Base-by-base conservation (phyloP, 2,329 filamentous ascomycete species). In the Nannizziopsis barbatae region DNA sequence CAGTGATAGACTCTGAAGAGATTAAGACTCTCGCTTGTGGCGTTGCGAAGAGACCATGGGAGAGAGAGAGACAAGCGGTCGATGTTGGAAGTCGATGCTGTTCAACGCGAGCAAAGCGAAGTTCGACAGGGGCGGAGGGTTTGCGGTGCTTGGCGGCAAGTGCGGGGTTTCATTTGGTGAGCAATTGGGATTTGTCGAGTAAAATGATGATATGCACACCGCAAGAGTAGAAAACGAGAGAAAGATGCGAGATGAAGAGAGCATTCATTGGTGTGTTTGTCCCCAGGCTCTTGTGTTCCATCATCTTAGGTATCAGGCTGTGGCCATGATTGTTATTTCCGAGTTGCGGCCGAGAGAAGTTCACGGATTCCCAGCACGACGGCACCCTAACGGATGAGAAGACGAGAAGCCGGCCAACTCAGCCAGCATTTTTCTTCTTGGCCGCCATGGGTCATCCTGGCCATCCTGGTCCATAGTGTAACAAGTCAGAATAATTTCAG, bases 1-100 rank as follows among this genome's bases (percentile, higher is more conserved):
- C n/a, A n/a, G 35, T 37, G 17, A 37, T 15, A 37, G n/a, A 37
- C 17, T 17, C 10, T 37, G 9, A 17, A 37, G 2, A 8, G 35
- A 17, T 37, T 37, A 37, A 17, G 35, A 17, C 17, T 7, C 42
- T 45, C 43, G 43, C 44, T 46, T 46, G 44, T 46, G 44, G 36
- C 36, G 36, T 15, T 11, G 35, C 11, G 35, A 45, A 22, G 8
- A 20, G 11, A 38, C 20, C 18, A 30, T 30, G 15, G 8, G 31
- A 35, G 11, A 27, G 18, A 20, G n/a, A n/a, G n/a, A n/a, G n/a
- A n/a, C n/a, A 45, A 5, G 3, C 9, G 17, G 17, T 20, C 37
- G 37, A 5, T 5, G 11, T 12, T 9, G 15, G 14, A 15, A 40
- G 17, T 8, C 11, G 14, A 39, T 11, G 14, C 12, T 11, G 37